These are phyloP conservation scores for Neofusicoccum ribis DNA, from an alignment of 2,329 filamentous ascomycete species.

Conservation along the genomic window DNA sequence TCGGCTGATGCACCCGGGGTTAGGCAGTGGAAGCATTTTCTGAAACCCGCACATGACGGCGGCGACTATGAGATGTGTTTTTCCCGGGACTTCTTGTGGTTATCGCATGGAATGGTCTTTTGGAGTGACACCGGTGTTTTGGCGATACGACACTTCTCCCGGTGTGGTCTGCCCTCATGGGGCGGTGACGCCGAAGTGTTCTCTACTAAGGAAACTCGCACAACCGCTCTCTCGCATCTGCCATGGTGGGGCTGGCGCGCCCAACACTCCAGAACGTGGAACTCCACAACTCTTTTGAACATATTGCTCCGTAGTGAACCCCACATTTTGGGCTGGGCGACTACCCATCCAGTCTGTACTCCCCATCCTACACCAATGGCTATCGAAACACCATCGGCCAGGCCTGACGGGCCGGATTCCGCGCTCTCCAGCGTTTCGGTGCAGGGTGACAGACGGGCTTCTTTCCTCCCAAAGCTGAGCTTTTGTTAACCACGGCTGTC, in stretches of 20 bases:
- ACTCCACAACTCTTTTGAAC: too few species aligned
- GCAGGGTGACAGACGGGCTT: too few species aligned
- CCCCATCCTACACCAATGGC: too few species aligned
- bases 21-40: neutral
- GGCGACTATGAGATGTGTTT: neutral
- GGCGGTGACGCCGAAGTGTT: conserved; percentile 7
- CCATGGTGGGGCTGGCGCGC: neutral
- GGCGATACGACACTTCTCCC: neutral
- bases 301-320: too few species aligned
- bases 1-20: neutral
- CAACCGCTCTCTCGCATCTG: neutral
- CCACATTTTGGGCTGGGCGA: too few species aligned
- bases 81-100: neutral
- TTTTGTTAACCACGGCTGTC: too few species aligned
- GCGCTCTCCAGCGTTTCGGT: too few species aligned
- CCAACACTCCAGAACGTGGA: neutral
- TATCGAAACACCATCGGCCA: too few species aligned
- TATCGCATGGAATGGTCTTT: neutral
- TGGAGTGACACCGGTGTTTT: neutral
- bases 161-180: neutral
- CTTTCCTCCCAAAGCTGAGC: too few species aligned
- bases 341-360: too few species aligned
- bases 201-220: neutral
- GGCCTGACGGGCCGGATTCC: too few species aligned
- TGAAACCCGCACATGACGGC: neutral